These are phyloP conservation scores for Conoideocrella luteorostrata DNA, from an alignment of 2,329 filamentous ascomycete species.

Conservation along the genomic window DNA sequence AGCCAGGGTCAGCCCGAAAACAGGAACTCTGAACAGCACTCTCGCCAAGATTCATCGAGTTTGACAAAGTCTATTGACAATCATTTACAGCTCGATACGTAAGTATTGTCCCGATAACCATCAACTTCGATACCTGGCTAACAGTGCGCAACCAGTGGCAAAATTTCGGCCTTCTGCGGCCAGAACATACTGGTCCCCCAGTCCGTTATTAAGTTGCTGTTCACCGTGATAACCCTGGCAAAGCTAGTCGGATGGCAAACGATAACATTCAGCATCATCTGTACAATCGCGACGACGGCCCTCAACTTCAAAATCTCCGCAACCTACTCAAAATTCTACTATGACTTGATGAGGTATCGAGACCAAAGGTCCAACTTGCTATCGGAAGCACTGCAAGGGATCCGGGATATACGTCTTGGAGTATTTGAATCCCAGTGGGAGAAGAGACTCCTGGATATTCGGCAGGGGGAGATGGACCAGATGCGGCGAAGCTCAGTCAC, in stretches of 20 bases:
- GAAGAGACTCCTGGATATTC: conserved; percentile 1
- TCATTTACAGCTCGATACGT: neutral
- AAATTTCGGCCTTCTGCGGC: neutral
- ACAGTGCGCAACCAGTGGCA: neutral
- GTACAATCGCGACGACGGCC: neutral
- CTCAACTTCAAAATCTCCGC: too few species aligned
- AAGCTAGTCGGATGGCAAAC: neutral
- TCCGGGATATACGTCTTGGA: neutral
- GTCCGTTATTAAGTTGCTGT: neutral
- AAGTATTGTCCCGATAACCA: neutral
- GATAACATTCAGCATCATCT: neutral
- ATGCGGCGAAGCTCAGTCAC: neutral
- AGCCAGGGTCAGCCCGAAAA: too few species aligned
- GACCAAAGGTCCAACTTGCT: neutral
- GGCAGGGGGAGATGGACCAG: neutral
- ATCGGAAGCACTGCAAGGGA: neutral
- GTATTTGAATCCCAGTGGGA: neutral
- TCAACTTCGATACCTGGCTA: neutral
- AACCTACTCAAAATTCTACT: too few species aligned
- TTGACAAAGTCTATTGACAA: neutral
- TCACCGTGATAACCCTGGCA: neutral
- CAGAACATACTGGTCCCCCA: neutral
- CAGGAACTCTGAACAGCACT: too few species aligned
- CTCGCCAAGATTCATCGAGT: too few species aligned
- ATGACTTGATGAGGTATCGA: neutral